Evolutionary conservation across 2,329 filamentous ascomycete genomes (phyloP), one percentile per base, ranked within the genome.

Genomic region (Myriosclerotinia curreyana): DNA sequence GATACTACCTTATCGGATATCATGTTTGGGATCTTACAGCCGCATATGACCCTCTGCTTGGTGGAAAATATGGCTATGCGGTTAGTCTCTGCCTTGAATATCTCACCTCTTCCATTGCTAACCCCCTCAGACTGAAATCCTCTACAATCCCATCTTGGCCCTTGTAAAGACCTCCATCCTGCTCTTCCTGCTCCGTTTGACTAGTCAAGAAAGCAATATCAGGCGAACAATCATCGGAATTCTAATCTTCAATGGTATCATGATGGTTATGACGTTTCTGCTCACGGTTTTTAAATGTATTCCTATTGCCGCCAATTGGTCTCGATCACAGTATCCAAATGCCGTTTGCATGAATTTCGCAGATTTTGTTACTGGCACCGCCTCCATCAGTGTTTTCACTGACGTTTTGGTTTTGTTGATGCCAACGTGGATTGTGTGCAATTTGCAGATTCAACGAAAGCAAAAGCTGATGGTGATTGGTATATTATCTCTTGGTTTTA

Each of bases 91-190:
- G 20, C 6, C n/a, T 3, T 11, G 5, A n/a, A 46, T 34, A 11
- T 38, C 14, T 51, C 9, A 36, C 31, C 11, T 25, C 11, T 17
- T 11, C 15, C 17, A 25, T 38, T 36, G 31, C 42, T 60, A n/a
- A 60, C 49, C 12, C 7, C 5, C 15, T 15, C 15, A 60, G 56
- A 60, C 44, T 11, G 56, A 60, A 60, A 22, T 60, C 3, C 20
- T 60, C 15, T 81, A 81, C 71, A 81, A 79, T 60, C 79, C 79
- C 0, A 77, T 80, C 52, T 69, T 81, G 2, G 77, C 78, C 5
- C 72, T 81, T 12, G 76, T 80, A 64, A 81, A 81, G 69, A 74
- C 76, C 2, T 81, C 79, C 0, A 73, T 80, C 22, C 74, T 81
- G 5, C 66, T 81, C n/a, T 79, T 80, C 65, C 73, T 80, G n/a